Evolutionary conservation across 225 moss, liverwort and hornwort genomes (phyloP).

Genomic region (Climacium dendroides): DNA sequence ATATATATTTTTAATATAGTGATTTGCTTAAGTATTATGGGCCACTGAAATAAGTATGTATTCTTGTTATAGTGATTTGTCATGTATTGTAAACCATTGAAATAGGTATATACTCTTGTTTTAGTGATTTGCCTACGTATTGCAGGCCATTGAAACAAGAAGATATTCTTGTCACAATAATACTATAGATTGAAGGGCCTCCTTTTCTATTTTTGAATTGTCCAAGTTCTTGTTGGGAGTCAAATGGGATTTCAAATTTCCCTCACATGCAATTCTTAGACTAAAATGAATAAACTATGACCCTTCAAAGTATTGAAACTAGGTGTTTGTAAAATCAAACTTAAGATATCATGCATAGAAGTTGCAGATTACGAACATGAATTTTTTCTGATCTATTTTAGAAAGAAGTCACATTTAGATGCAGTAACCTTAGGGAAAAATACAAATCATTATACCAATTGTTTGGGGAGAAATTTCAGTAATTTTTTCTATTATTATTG

Average conservation of each 20-base stretch:
- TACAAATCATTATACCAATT: no score
- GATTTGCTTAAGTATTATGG: neutral
- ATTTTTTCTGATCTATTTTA: rapidly evolving
- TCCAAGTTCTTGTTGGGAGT: neutral
- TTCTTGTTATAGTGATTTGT: neutral
- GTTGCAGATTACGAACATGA: neutral
- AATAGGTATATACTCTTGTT: neutral
- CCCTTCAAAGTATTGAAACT: neutral
- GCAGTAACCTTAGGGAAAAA: neutral
- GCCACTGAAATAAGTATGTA: rapidly evolving
- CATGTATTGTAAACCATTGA: neutral
- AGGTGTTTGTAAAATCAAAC: neutral
- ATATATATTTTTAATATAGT: neutral
- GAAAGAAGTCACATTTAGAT: neutral
- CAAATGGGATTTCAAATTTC: neutral
- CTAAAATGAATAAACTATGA: neutral
- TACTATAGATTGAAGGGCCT: neutral
- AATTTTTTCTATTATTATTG: no score
- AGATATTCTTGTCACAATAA: no score
- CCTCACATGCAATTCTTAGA: no score
- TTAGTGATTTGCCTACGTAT: no score
- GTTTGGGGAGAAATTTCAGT: no score
- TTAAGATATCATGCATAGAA: neutral
- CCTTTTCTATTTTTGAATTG: neutral
- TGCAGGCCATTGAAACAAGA: no score